phyloP scores from a whole-genome alignment of 164 flowering plant genomes.

The Annona cherimola region DNA sequence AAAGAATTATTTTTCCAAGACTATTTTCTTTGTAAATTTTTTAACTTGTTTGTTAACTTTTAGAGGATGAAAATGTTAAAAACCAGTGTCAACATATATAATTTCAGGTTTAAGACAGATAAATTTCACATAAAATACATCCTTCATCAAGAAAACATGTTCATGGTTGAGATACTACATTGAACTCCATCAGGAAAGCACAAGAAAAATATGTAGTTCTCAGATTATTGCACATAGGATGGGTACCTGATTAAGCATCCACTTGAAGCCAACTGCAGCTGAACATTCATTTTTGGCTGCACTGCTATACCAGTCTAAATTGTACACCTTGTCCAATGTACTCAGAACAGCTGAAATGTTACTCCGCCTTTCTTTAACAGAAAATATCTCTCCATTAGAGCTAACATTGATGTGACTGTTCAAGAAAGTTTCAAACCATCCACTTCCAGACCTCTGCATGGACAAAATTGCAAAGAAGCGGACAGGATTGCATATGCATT shows the following conservation, averaged over 20 bases:
- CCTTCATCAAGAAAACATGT: neutral
- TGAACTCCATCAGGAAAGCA: neutral
- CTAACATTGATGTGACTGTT: slow-evolving; percentile 44
- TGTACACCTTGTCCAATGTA: slow-evolving; percentile 41
- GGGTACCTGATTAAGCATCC: slow-evolving; percentile 54
- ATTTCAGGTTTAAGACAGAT: neutral
- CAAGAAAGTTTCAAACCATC: slow-evolving; percentile 50
- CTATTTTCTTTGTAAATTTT: too few relatives aligned
- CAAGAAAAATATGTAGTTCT: neutral
- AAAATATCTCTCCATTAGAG: slow-evolving; percentile 47
- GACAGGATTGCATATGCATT: slow-evolving; percentile 44
- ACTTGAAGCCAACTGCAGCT: slow-evolving; percentile 51
- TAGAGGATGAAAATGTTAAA: too few relatives aligned
- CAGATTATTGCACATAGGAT: neutral
- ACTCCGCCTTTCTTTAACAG: slow-evolving; percentile 28
- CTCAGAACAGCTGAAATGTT: slow-evolving; percentile 30
- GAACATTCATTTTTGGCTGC: slow-evolving; percentile 49
- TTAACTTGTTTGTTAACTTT: too few relatives aligned
- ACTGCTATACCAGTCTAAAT: slow-evolving; percentile 43
- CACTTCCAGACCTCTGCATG: slow-evolving; percentile 52
- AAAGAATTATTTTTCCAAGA: too few relatives aligned
- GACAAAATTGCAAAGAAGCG: slow-evolving; percentile 41
- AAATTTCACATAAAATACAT: neutral
- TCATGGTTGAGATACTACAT: neutral
- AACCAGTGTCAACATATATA: neutral